phyloP scores from a whole-genome alignment of 2,329 filamentous ascomycete genomes.

The Coniochaeta sp. region DNA sequence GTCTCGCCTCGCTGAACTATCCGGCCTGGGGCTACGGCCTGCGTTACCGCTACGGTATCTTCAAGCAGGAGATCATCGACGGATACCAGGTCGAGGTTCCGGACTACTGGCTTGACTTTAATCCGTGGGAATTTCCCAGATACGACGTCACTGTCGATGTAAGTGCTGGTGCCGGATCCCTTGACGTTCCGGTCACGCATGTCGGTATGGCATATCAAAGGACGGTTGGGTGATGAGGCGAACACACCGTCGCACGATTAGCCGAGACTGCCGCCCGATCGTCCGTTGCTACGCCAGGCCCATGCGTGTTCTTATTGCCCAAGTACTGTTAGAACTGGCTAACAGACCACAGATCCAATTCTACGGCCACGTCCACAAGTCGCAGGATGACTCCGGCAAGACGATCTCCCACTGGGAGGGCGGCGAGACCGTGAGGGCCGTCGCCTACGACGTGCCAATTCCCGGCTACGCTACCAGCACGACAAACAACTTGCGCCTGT shows the following conservation, averaged over 20 bases:
- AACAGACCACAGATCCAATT: constrained; percentile 65
- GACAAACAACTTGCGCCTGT: constrained; percentile 93
- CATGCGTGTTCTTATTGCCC: no score
- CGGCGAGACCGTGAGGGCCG: constrained; percentile 84
- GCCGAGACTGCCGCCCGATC: no score
- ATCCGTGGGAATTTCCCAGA: constrained; percentile 96
- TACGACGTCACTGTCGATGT: constrained; percentile 91
- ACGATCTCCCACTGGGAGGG: constrained; percentile 75
- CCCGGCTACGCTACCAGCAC: constrained; percentile 85
- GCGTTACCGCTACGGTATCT: constrained; percentile 93
- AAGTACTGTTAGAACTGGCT: no score
- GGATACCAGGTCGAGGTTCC: constrained; percentile 98
- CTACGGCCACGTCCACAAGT: constrained; percentile 76
- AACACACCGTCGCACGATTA: no score
- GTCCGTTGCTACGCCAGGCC: no score
- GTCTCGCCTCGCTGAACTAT: constrained; percentile 87
- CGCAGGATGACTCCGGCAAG: constrained; percentile 70
- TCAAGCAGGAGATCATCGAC: constrained; percentile 98
- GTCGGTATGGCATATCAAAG: no score
- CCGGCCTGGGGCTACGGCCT: constrained; percentile 97
- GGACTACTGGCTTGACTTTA: constrained; percentile 99
- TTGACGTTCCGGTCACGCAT: not conserved
- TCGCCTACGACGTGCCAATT: constrained; percentile 89
- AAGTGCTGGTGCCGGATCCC: constrained; percentile 20
- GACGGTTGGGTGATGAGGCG: no score